These are phyloP conservation scores for Chaetomium fimeti DNA, from an alignment of 495 filamentous ascomycete species.

Conservation along the genomic window DNA sequence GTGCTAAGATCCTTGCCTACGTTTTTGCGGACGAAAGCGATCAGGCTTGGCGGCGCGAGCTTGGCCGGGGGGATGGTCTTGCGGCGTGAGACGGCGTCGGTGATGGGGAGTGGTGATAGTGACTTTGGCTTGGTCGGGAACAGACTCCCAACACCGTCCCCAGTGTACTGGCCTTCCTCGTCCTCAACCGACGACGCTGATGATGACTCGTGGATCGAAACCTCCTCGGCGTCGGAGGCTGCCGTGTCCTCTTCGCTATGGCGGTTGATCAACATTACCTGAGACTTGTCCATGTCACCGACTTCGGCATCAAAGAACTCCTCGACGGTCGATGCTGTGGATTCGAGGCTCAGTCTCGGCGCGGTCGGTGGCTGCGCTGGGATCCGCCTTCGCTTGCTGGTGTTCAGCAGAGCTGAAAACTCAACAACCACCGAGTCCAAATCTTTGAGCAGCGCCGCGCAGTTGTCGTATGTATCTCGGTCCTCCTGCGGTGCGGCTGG, in stretches of 20 bases:
- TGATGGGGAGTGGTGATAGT: constrained; percentile 73
- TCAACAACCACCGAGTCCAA: constrained; percentile 78
- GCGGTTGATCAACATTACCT: constrained; percentile 70
- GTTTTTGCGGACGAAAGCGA: constrained; percentile 93
- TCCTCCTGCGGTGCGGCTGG: constrained; percentile 43
- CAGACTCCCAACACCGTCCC: constrained; percentile 49
- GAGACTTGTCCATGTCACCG: constrained; percentile 57
- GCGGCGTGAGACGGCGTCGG: constrained; percentile 61
- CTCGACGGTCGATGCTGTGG: constrained; percentile 63
- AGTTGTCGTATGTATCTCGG: constrained; percentile 68
- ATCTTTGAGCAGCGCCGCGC: constrained; percentile 75
- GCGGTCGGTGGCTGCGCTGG: constrained; percentile 49
- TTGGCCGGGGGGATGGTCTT: constrained; percentile 67
- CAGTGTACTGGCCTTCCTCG: constrained; percentile 41
- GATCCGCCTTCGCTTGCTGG: constrained; percentile 74
- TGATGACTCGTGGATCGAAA: constrained; percentile 55
- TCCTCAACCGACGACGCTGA: constrained; percentile 62
- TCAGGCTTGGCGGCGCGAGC: constrained; percentile 79
- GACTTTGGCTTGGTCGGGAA: constrained; percentile 74
- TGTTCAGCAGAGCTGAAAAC: constrained; percentile 70
- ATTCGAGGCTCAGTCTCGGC: constrained; percentile 74
- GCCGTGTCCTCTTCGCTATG: constrained; percentile 59
- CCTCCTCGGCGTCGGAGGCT: constrained; percentile 56
- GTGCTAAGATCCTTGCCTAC: constrained; percentile 96
- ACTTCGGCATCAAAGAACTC: constrained; percentile 94